Evolutionary conservation across 192 early-diverging fungal species (phyloP), one percentile per base, ranked within the genome.

Genomic region (Podila epigama): DNA sequence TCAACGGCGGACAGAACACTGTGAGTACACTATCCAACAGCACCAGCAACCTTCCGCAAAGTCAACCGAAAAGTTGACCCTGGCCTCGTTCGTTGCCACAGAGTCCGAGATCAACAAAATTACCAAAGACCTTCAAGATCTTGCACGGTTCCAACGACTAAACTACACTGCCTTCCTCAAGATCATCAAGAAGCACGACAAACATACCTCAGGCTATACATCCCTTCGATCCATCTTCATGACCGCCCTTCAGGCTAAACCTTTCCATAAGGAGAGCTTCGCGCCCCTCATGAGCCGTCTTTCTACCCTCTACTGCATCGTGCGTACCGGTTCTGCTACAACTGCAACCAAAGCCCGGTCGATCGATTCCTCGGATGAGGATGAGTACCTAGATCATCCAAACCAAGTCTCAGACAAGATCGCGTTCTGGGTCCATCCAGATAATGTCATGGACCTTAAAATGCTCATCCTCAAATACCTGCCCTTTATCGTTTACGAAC

Each of bases 131-230:
- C 83, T 92, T 20, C 90, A 91, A 61, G 87, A 89, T 68, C 75
- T 93, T 59, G 87, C 91, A 35, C 88, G 87, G 54, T 93, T 86
- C 63, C 87, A 87, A 13, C 88, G 90, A 11, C 79, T 93, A 59
- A 93, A 93, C 82, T 93, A 90, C 61, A 90, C 92, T 15, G 92
- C 88, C 9, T 91, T 93, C 60, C 81, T 90, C 54, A 91, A 96
- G 83, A 96, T 97, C 64, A 84, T 98, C 79, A 98, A 98, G 81
- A 98, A 98, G 75, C 97, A 98, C 79, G 97, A 98, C 84, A 92
- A 94, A 66, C 92, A 95, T 75, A 93, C 95, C 18, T 81, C 79
- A 18, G 70, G 83, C 60, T 68, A 81, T 63, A 89, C 86, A 67
- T 70, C 86, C 11, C 84, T 97, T 37, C 84, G 92, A 75, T 82